Percentiles rank a stretch among this genome's conserved stretches.
These are phyloP conservation scores for Aspergillus pseudoviridinutans DNA, from an alignment of 2,329 filamentous ascomycete species.

Conservation along the genomic window DNA sequence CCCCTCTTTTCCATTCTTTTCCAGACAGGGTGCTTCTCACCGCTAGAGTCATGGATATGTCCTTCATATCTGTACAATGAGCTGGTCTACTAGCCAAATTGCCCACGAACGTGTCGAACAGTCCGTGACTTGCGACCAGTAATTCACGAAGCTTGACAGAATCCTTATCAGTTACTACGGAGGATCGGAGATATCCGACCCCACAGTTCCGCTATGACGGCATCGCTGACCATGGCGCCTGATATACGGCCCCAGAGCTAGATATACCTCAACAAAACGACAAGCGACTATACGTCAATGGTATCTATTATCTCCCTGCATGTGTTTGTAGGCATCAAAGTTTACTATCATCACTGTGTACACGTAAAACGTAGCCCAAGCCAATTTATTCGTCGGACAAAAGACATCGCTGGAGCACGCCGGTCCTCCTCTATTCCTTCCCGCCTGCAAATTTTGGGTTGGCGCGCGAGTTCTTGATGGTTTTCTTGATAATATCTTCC, in stretches of 20 bases:
- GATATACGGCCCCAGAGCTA: too few relatives aligned
- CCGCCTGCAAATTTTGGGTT: constrained; percentile 32
- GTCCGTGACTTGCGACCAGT: background rate
- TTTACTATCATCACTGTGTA: constrained; percentile 28
- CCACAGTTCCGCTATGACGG: background rate
- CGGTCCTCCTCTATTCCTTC: constrained; percentile 1
- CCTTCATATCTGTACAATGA: background rate
- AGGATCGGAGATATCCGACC: background rate
- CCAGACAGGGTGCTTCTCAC: background rate
- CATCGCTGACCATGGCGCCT: background rate
- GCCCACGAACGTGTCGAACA: background rate
- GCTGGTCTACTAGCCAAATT: background rate
- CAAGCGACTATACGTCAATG: constrained; percentile 9
- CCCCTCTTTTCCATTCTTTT: background rate
- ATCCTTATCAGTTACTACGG: background rate
- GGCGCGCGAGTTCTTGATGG: constrained; percentile 61
- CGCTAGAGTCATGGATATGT: background rate
- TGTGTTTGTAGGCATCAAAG: constrained; percentile 15
- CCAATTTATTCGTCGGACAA: constrained; percentile 7
- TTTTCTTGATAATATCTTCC: constrained; percentile 74
- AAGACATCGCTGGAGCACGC: background rate
- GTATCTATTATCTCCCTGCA: constrained; percentile 30
- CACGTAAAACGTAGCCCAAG: constrained; percentile 16
- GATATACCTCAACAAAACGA: background rate
- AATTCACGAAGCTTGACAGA: background rate